Evolutionary conservation across 169 alveolate species (phyloP).

Genomic region (Plasmodium chabaudi): DNA sequence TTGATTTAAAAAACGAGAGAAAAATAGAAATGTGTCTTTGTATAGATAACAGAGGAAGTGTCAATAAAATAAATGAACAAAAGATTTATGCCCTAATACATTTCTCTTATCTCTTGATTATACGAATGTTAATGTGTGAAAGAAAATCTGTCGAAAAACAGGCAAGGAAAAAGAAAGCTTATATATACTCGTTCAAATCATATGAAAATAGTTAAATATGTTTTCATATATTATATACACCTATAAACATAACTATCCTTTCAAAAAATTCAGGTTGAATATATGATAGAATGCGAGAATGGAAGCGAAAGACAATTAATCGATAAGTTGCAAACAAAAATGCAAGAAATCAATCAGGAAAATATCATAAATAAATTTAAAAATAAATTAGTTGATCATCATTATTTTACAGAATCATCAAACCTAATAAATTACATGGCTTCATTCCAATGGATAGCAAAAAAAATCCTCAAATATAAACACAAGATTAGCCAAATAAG

Average conservation of each 20-base stretch:
- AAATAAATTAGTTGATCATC: conserved; percentile 25
- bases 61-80: conserved; percentile 20
- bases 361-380: conserved; percentile 39
- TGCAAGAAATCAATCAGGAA: conserved; percentile 9
- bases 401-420: conserved; percentile 13
- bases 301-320: conserved; percentile 27
- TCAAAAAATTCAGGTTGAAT: conserved; percentile 27
- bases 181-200: too few species aligned
- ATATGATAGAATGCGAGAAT: conserved; percentile 35
- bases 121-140: conserved; percentile 47
- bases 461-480: conserved; percentile 23
- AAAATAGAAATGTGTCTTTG: conserved; percentile 63
- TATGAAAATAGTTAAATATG: too few species aligned
- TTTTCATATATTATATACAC: not conserved
- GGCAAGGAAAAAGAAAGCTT: conserved; percentile 4
- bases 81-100: conserved; percentile 13
- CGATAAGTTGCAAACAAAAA: conserved; percentile 26
- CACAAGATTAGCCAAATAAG: conserved; percentile 21
- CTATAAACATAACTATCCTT: not conserved
- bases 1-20: not conserved
- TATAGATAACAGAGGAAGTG: conserved; percentile 65
- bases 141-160: conserved; percentile 37
- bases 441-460: conserved; percentile 29
- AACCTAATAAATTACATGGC: conserved; percentile 41
- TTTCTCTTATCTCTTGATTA: conserved; percentile 44